Percentiles rank a stretch among this genome's conserved stretches.
Evolutionary conservation across 202 grass and related monocot species (phyloP).

Genomic region (Bolboschoenoplectus hybrid): DNA sequence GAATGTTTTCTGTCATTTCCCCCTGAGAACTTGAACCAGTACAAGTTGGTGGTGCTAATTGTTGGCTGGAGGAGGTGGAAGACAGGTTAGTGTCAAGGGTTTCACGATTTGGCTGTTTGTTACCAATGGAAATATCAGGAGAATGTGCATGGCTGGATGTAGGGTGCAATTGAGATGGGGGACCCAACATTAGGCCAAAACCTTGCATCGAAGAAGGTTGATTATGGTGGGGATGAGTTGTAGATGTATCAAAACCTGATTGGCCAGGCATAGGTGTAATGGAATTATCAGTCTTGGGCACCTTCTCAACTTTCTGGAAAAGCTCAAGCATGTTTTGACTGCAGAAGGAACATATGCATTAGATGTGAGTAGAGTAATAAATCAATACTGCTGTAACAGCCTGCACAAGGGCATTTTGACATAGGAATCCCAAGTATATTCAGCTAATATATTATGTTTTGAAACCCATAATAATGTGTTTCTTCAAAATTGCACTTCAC

Average conservation of each 20-base stretch:
- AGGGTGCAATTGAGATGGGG: conserved; percentile 63
- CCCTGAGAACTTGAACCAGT: conserved; percentile 28
- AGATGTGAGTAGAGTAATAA: neutral
- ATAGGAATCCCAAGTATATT: neutral
- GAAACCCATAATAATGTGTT: neutral
- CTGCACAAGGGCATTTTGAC: neutral
- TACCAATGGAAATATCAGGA: conserved; percentile 53
- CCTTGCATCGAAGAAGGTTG: conserved; percentile 68
- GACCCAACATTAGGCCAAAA: conserved; percentile 82
- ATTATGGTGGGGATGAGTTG: conserved; percentile 60
- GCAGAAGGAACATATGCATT: conserved; percentile 42
- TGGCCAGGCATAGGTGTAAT: conserved; percentile 48
- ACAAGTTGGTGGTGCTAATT: conserved; percentile 14
- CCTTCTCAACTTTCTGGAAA: conserved; percentile 93
- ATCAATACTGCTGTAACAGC: neutral
- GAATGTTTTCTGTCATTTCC: conserved; percentile 32
- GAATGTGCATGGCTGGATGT: conserved; percentile 55
- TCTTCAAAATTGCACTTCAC: conserved; percentile 11
- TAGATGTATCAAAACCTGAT: conserved; percentile 47
- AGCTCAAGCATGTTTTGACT: conserved; percentile 99
- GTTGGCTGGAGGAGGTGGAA: conserved; percentile 49
- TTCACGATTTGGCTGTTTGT: conserved; percentile 54
- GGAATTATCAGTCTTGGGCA: conserved; percentile 53
- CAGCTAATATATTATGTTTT: neutral
- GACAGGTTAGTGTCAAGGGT: conserved; percentile 47